These are phyloP conservation scores for Elsinoe batatas DNA, from an alignment of 2,329 filamentous ascomycete species.

Conservation along the genomic window DNA sequence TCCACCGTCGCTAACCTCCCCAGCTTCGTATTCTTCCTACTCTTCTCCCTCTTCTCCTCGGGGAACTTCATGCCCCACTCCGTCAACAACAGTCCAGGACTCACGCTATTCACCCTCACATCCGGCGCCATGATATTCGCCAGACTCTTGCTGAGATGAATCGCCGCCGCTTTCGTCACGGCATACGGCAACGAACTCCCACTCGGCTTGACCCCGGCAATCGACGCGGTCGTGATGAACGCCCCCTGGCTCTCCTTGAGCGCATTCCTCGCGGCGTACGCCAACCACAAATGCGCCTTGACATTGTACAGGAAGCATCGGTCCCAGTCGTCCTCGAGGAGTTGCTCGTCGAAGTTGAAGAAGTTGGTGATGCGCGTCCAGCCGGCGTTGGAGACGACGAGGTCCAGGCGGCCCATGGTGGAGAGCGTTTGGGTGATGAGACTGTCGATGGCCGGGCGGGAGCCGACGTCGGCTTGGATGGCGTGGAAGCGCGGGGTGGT, in stretches of 20 bases:
- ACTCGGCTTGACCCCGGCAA: conserved; percentile 54
- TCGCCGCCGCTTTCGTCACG: conserved; percentile 30
- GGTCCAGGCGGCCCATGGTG: conserved; percentile 39
- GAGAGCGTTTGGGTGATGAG: conserved; percentile 36
- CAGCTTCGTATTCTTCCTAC: conserved; percentile 20
- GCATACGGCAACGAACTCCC: conserved; percentile 47
- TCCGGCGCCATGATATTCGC: conserved; percentile 45
- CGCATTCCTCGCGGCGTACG: conserved; percentile 45
- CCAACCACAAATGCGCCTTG: conserved; percentile 51
- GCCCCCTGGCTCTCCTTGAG: conserved; percentile 49
- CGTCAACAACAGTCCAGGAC: conserved; percentile 40
- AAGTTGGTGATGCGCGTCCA: conserved; percentile 36
- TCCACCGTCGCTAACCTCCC: conserved; percentile 31
- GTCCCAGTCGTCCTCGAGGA: conserved; percentile 52
- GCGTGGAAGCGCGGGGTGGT: conserved; percentile 31
- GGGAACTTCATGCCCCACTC: conserved; percentile 42
- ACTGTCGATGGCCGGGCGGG: conserved; percentile 32
- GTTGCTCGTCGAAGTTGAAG: conserved; percentile 42
- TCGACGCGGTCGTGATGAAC: conserved; percentile 54
- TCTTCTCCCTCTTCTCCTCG: conserved; percentile 34
- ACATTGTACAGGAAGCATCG: conserved; percentile 52
- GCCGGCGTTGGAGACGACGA: conserved; percentile 34
- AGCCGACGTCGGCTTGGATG: conserved; percentile 38
- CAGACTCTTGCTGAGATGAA: conserved; percentile 48
- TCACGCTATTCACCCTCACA: conserved; percentile 51